A percentile compares a stretch with the other conserved stretches of the same genome.
Evolutionary conservation across 2,329 filamentous ascomycete species (phyloP).

Genomic region (Stemphylium vesicarium): DNA sequence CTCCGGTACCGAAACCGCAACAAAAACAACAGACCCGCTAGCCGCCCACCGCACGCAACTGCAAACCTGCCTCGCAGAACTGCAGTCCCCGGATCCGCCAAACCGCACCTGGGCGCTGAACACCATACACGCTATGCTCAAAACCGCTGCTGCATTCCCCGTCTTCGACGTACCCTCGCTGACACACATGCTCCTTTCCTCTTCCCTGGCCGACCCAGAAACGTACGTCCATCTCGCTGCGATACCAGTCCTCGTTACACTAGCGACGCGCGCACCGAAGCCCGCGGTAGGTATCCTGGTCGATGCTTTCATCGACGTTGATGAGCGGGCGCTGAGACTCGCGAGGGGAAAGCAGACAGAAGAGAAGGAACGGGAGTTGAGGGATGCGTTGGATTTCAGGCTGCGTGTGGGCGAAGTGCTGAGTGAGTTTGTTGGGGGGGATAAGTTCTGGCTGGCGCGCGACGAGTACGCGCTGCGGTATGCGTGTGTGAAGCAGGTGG

Average conservation of each 20-base stretch:
- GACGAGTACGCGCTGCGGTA: slow-evolving; percentile 3
- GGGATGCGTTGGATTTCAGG: slow-evolving; percentile 63
- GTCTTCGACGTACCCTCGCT: slow-evolving; percentile 71
- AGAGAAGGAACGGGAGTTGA: slow-evolving; percentile 35
- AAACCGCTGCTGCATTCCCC: slow-evolving; percentile 56
- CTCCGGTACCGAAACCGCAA: slow-evolving; percentile 2
- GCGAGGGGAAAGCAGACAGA: slow-evolving; percentile 20
- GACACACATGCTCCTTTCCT: slow-evolving; percentile 68
- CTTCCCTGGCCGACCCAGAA: slow-evolving; percentile 69
- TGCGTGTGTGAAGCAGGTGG: slow-evolving; percentile 45
- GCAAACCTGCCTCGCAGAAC: slow-evolving; percentile 30
- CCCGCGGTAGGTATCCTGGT: slow-evolving; percentile 68
- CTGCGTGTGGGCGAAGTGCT: slow-evolving; percentile 69
- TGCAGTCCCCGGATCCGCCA: slow-evolving; percentile 45
- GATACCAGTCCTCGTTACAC: slow-evolving; percentile 67
- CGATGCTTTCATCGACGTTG: slow-evolving; percentile 71
- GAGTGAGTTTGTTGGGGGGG: slow-evolving; percentile 28
- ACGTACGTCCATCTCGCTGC: slow-evolving; percentile 75
- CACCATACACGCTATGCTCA: slow-evolving; percentile 56
- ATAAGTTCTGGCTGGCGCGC: slow-evolving; percentile 25
- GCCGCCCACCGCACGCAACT: slow-evolving; percentile 49
- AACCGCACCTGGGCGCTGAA: slow-evolving; percentile 47
- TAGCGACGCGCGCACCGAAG: slow-evolving; percentile 67
- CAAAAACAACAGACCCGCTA: slow-evolving; percentile 51
- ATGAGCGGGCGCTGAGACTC: slow-evolving; percentile 48